Conservation (phyloP, 1,284 basidiomycete species). For the Rhodotorula glutinis region DNA sequence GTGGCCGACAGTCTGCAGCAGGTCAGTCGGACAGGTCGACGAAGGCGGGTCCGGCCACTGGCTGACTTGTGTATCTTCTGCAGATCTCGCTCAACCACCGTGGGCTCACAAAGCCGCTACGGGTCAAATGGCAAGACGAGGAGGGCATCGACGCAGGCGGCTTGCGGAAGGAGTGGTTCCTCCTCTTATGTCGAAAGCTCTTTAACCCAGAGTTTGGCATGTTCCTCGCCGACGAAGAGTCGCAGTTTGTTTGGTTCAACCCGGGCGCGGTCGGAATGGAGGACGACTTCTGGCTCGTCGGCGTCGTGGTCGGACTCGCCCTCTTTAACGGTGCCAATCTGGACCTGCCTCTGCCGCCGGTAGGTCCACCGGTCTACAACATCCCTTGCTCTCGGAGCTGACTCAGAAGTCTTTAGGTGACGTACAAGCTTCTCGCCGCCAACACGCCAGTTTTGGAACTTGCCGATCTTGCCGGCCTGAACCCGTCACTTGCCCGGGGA, state of each 20-base stretch:
- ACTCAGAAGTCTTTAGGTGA: neutral
- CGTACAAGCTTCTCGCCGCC: constrained; percentile 42
- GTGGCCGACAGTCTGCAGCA: constrained; percentile 41
- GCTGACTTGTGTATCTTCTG: neutral
- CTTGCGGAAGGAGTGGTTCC: constrained; percentile 44
- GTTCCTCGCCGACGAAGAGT: constrained; percentile 40
- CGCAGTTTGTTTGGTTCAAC: constrained; percentile 43
- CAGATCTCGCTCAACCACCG: constrained; percentile 35
- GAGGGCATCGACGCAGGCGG: constrained; percentile 43
- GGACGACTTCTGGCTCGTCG: constrained; percentile 43
- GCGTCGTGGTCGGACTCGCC: constrained; percentile 41
- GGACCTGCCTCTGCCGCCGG: constrained; percentile 41
- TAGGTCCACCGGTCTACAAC: too few species aligned
- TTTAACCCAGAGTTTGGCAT: constrained; percentile 42
- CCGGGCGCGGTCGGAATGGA: constrained; percentile 38
- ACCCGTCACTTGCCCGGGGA: constrained; percentile 38
- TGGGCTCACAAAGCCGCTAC: constrained; percentile 40
- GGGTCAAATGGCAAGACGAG: constrained; percentile 42
- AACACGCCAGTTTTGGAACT: constrained; percentile 25
- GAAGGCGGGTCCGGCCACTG: too few species aligned
- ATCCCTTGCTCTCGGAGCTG: too few species aligned
- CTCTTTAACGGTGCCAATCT: constrained; percentile 42
- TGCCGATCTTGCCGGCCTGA: constrained; percentile 36
- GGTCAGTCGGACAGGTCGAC: constrained; percentile 1
- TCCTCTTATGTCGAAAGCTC: constrained; percentile 40